Percentiles rank a stretch among this genome's conserved stretches.
phyloP scores from a whole-genome alignment of 1,139 yeast species.

The Entelexis sorbosivorans region DNA sequence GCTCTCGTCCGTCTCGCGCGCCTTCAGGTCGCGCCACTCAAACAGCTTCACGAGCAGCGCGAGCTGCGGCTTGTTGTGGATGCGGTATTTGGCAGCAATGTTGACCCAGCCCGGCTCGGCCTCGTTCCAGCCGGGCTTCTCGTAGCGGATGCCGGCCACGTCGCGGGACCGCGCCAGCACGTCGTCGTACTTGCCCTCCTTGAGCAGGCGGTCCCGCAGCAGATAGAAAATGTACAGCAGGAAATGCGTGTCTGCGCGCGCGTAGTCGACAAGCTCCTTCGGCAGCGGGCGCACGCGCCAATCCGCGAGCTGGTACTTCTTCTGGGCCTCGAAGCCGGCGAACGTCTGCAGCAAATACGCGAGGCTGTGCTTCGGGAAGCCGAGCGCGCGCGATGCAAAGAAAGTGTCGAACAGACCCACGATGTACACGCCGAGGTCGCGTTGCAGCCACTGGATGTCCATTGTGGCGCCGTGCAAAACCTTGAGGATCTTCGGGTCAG shows the following conservation, averaged over 20 bases:
- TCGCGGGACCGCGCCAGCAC: constrained; percentile 68
- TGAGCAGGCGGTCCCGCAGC: constrained; percentile 48
- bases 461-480: constrained; percentile 93
- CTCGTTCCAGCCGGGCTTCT: constrained; percentile 34
- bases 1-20: constrained; percentile 74
- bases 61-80: constrained; percentile 43
- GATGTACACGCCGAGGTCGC: constrained; percentile 85
- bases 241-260: constrained; percentile 92
- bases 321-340: constrained; percentile 79
- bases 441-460: constrained; percentile 95
- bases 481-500: constrained; percentile 70
- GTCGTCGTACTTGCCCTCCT: constrained; percentile 34
- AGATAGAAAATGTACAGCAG: constrained; percentile 69
- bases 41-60: constrained; percentile 52
- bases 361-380: constrained; percentile 70
- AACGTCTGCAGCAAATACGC: constrained; percentile 72
- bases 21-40: constrained; percentile 72
- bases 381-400: constrained; percentile 72
- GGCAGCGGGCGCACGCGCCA: constrained; percentile 90
- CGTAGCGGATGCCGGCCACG: constrained; percentile 75
- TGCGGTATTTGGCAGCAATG: constrained; percentile 55
- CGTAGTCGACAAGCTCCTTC: constrained; percentile 68
- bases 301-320: constrained; percentile 90
- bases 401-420: constrained; percentile 88
- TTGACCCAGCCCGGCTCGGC: constrained; percentile 22